Percentiles rank a stretch among this genome's conserved stretches.
These are phyloP conservation scores for Alternaria arbusti DNA, from an alignment of 2,329 filamentous ascomycete genomes.

Conservation along the genomic window DNA sequence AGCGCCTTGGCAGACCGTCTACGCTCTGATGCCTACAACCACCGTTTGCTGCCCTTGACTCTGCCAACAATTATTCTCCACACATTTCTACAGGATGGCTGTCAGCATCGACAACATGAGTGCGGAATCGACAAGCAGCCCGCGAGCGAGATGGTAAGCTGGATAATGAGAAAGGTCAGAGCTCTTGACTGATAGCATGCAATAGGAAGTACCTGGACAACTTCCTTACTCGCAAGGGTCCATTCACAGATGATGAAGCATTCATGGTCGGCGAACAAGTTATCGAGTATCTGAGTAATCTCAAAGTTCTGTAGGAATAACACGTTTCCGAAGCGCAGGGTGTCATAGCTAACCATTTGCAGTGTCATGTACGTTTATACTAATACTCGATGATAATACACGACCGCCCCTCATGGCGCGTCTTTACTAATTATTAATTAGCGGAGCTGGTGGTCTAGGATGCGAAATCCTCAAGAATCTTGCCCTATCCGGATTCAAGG, in stretches of 20 bases:
- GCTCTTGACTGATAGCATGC: constrained; percentile 29
- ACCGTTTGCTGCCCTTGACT: constrained; percentile 20
- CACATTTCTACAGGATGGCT: constrained; percentile 31
- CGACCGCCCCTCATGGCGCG: neutral
- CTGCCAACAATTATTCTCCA: constrained; percentile 7
- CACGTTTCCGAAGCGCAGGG: neutral
- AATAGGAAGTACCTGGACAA: constrained; percentile 82
- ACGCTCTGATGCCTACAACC: constrained; percentile 34
- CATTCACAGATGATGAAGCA: constrained; percentile 72
- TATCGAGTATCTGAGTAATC: constrained; percentile 40
- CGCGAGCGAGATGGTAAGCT: constrained; percentile 55
- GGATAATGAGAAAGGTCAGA: neutral
- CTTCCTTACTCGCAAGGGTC: constrained; percentile 76
- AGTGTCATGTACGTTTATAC: constrained; percentile 48
- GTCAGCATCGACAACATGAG: constrained; percentile 17
- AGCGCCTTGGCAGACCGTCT: constrained; percentile 31
- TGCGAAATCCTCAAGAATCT: constrained; percentile 98
- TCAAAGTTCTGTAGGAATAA: constrained; percentile 68
- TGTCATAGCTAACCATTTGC: constrained; percentile 23
- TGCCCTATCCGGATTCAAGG: constrained; percentile 91
- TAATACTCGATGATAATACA: neutral
- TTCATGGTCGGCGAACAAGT: constrained; percentile 61
- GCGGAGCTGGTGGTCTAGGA: constrained; percentile 90
- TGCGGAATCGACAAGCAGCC: constrained; percentile 17
- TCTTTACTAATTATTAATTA: constrained; percentile 57